Conservation (phyloP, 495 filamentous ascomycete genomes). For the Evernia prunastri region DNA sequence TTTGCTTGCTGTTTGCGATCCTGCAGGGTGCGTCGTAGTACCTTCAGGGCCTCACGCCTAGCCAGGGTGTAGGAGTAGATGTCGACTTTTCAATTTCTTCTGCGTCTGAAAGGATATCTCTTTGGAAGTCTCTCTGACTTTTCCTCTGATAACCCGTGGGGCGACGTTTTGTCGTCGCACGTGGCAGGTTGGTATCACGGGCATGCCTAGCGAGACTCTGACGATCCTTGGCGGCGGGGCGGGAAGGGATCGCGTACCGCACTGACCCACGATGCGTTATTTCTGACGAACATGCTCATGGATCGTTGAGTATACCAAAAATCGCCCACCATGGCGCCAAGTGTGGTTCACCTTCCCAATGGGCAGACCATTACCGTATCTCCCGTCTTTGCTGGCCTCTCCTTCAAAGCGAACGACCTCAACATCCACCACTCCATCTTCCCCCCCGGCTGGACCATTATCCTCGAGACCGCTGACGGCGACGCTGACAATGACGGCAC, state of each 20-base stretch:
- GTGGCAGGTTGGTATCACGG: too few relatives aligned
- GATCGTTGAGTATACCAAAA: background rate
- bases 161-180: too few relatives aligned
- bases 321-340: conserved; percentile 13
- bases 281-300: background rate
- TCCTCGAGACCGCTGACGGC: conserved; percentile 66
- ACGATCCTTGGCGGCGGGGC: background rate
- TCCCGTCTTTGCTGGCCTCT: conserved; percentile 80
- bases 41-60: too few relatives aligned
- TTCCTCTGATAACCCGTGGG: too few relatives aligned
- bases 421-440: conserved; percentile 61
- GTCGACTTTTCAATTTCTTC: too few relatives aligned
- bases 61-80: too few relatives aligned
- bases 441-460: conserved; percentile 81
- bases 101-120: background rate
- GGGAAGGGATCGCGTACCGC: background rate
- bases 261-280: background rate
- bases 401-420: conserved; percentile 77
- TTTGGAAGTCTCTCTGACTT: too few relatives aligned
- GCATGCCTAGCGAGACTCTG: too few relatives aligned
- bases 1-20: too few relatives aligned
- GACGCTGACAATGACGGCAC: conserved; percentile 29
- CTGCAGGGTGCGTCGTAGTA: too few relatives aligned
- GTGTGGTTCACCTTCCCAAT: conserved; percentile 64
- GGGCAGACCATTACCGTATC: conserved; percentile 74